Base-by-base conservation (phyloP, 2,329 filamentous ascomycete species). In the Neonectria hederae region DNA sequence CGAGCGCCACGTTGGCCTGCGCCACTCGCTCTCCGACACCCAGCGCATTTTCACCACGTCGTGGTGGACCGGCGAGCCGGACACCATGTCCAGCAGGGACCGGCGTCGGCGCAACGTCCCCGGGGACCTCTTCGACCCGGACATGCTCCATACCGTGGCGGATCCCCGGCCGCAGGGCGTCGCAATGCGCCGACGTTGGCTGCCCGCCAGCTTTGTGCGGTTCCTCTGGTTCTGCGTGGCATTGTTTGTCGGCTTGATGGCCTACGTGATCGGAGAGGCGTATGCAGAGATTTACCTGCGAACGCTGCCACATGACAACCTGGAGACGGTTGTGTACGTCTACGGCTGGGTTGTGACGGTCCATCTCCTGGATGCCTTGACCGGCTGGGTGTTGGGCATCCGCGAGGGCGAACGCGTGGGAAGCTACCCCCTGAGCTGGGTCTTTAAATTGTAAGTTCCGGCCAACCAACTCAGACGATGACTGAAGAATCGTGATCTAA, bases 141-240 rank as follows among this genome's bases (percentile, higher is more conserved):
- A 81, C 32, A 62, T 68, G 48, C 68, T 76, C 35, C 73, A 73
- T 24, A 66, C 72, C 8, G 62, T 67, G 40, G 69, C 69, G 9
- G 71, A 73, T 28, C 65, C 69, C 3, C 71, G 75, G 46, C 65
- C 74, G 4, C 72, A 74, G 51, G 72, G 67, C 14, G 81, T 83
- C 21, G 75, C 82, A 46, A 77, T 85, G 76, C 80, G 83, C 38
- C 80, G 84, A 11, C 79, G 80, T 32, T 90, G 88, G 88, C 79
- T 90, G 24, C 88, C 88, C 3, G 87, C 88, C 9, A 90, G 87
- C 75, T 91, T 91, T 72, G 85, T 90, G 48, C 84, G 89, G 17
- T 91, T 91, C 66, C 78, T 91, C 6, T 91, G 89, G 89, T 91
- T 91, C 73, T 90, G 88, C 73, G 80, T 87, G 30, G 89, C 89